Base-by-base conservation (phyloP, 768 basidiomycete genomes). In the Phylloporus arenicola region DNA sequence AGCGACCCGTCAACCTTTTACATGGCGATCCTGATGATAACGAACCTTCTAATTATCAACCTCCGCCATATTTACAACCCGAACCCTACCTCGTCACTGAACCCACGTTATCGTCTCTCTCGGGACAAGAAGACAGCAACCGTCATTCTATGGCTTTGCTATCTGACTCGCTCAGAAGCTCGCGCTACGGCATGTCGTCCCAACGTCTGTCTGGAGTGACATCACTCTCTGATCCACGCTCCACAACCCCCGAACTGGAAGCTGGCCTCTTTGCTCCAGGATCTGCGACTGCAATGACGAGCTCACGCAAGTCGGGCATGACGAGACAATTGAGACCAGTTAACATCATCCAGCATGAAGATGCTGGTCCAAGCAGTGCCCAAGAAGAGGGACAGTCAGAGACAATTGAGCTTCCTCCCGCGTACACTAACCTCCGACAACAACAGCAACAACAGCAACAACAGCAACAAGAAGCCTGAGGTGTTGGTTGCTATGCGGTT, bases 281-380 rank as follows among this genome's bases (percentile, higher is more conserved):
- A 45, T 63, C 62, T 10, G 56, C 64, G 25, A 34, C 57, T 2
- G 50, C 48, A 44, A 31, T 62, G 47, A 58, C 50, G 22, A 63
- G 59, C 47, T 69, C 68, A 38, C 67, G 61, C 55, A 62, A 78
- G 47, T 72, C 72, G 9, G 65, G 72, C 3, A 63, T 63, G 35
- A 65, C 75, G 47, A 72, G 82, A 34, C 71, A 68, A 54, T 70
- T 88, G 70, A 72, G 88, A 41, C 76, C 86, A 0, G 81, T 92
- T 30, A 90, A 91, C 61, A 79, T 89, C 59, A 77, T 91, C 40
- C 89, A 91, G 67, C 89, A 92, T 58, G 87, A 90, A 55, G 89
- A 92, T 62, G 89, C 86, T 0, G 88, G 89, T 1, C 69, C 50
- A 67, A 64, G 52, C 55, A 47, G 37, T 59, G 44, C 49, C 17